phyloP scores from a whole-genome alignment of 2,329 filamentous ascomycete species.

The Aaosphaeria arxii region DNA sequence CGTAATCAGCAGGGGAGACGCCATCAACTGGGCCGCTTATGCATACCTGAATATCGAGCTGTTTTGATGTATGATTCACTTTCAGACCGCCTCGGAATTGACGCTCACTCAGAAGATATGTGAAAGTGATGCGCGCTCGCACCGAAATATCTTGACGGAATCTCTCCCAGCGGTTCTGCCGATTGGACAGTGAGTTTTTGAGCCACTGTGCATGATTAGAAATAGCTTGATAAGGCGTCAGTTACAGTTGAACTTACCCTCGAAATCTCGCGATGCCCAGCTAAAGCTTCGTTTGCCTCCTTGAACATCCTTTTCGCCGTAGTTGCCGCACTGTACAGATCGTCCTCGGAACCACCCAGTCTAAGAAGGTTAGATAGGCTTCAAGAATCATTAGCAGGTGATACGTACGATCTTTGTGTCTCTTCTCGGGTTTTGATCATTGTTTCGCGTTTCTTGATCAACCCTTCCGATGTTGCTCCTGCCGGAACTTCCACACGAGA shows the following conservation, averaged over 20 bases:
- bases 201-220: background rate
- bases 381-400: background rate
- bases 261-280: constrained; percentile 11
- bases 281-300: constrained; percentile 17
- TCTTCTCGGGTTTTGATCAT: constrained; percentile 24
- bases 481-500: constrained; percentile 25
- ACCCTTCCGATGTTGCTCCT: constrained; percentile 27
- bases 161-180: constrained; percentile 71
- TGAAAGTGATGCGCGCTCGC: constrained; percentile 82
- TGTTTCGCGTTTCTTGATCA: constrained; percentile 28
- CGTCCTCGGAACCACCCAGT: constrained; percentile 32
- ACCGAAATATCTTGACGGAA: constrained; percentile 85
- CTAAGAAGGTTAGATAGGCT: constrained; percentile 4
- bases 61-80: constrained; percentile 71
- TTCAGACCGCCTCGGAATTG: constrained; percentile 80
- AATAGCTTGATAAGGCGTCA: background rate
- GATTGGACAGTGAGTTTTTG: constrained; percentile 62
- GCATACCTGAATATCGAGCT: constrained; percentile 70
- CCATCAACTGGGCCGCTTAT: background rate
- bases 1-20: background rate
- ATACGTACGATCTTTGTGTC: constrained; percentile 20
- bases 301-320: constrained; percentile 26
- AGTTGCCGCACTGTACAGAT: constrained; percentile 21
- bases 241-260: background rate
- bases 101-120: constrained; percentile 82